Percentiles rank a stretch among this genome's conserved stretches.
Conservation (phyloP, 1,284 basidiomycete species). For the Heterobasidion occidentale region DNA sequence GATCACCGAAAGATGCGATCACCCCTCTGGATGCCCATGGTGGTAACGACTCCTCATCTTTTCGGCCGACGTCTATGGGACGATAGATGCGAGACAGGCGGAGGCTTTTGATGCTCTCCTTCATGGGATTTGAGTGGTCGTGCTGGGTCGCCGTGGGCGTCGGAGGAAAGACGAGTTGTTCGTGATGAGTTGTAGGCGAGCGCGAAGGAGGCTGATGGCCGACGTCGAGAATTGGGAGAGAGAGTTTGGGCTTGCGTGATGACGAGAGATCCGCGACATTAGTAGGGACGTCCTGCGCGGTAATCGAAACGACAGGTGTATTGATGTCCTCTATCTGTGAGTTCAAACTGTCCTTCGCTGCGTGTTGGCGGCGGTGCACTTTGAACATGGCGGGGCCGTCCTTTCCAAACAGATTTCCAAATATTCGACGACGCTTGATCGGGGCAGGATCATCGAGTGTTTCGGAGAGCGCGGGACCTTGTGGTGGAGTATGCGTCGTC, state of each 20-base stretch:
- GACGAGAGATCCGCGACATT: background rate
- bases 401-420: slow-evolving; percentile 4
- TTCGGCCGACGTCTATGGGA: slow-evolving; percentile 1
- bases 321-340: background rate
- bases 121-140: background rate
- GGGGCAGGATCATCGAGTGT: background rate
- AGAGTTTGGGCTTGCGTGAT: background rate
- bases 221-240: background rate
- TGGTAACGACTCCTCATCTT: background rate
- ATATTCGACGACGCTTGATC: slow-evolving; percentile 1
- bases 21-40: slow-evolving; percentile 3
- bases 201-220: background rate
- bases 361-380: background rate
- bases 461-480: background rate
- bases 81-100: background rate
- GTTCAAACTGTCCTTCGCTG: background rate
- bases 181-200: background rate
- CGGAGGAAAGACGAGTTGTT: background rate
- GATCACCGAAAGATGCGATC: slow-evolving; percentile 1
- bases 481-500: background rate
- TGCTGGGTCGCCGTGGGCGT: background rate
- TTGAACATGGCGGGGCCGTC: slow-evolving; percentile 1
- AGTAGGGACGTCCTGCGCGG: background rate
- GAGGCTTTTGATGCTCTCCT: slow-evolving; percentile 3
- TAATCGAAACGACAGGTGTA: background rate